These are phyloP conservation scores for Schwanniomyces vanrijiae DNA, from an alignment of 805 yeast species.

Conservation along the genomic window DNA sequence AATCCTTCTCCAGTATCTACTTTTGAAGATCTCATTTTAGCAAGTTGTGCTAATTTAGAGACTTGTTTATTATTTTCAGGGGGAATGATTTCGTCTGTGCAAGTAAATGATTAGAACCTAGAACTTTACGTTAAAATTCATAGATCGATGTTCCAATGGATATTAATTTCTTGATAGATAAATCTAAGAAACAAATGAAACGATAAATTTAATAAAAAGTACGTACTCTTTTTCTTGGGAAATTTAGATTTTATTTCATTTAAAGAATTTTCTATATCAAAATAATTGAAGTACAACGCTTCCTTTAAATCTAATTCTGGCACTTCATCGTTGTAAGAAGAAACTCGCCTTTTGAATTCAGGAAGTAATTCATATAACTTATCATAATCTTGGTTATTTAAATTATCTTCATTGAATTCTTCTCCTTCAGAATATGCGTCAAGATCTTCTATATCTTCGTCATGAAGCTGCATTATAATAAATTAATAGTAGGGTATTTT, in stretches of 20 bases:
- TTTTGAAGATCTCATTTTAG: constrained; percentile 15
- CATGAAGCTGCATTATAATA: constrained; percentile 9
- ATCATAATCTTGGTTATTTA: constrained; percentile 41
- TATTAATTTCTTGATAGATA: neutral
- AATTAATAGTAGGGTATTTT: neutral
- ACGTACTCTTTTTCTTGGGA: constrained; percentile 47
- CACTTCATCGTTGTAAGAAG: constrained; percentile 42
- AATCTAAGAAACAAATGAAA: constrained; percentile 2
- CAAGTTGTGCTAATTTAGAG: constrained; percentile 23
- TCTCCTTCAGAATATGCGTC: constrained; percentile 24
- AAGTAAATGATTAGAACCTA: constrained; percentile 14
- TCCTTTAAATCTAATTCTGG: constrained; percentile 55
- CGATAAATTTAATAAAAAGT: constrained; percentile 14
- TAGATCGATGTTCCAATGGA: constrained; percentile 2
- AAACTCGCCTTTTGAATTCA: constrained; percentile 33
- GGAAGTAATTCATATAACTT: constrained; percentile 47
- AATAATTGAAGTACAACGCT: constrained; percentile 58
- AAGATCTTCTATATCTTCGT: constrained; percentile 26
- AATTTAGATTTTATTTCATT: constrained; percentile 42
- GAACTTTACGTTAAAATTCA: constrained; percentile 12
- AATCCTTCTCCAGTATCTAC: constrained; percentile 1
- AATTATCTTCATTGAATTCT: constrained; percentile 36
- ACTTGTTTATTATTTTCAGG: neutral
- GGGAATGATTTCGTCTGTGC: neutral
- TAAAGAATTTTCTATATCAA: constrained; percentile 51